phyloP scores from a whole-genome alignment of 768 basidiomycete genomes.

The Mycena kentingensis region DNA sequence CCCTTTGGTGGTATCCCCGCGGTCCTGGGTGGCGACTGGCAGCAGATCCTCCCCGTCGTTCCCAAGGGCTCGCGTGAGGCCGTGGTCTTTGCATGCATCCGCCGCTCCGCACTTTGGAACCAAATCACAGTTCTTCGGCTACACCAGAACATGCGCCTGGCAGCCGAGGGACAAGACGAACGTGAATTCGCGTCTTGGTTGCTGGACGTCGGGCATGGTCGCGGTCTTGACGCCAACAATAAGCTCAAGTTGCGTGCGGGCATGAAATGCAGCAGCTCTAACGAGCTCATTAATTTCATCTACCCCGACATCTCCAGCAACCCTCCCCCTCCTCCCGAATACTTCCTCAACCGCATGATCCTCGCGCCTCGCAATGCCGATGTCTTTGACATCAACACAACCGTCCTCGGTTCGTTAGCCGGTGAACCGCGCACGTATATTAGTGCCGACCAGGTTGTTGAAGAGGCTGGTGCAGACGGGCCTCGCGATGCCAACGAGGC shows the following conservation, averaged over 20 bases:
- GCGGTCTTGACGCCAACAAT: background rate
- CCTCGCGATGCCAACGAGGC: slow-evolving; percentile 10
- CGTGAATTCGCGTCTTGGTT: slow-evolving; percentile 6
- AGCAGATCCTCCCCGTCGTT: slow-evolving; percentile 6
- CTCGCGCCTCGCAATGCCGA: slow-evolving; percentile 27
- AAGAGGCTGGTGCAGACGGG: slow-evolving; percentile 9
- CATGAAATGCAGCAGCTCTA: background rate
- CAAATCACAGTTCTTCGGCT: background rate
- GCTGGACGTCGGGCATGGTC: slow-evolving; percentile 5
- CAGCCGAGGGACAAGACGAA: background rate
- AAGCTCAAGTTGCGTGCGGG: background rate
- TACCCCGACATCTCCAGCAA: background rate
- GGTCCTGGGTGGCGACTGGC: background rate
- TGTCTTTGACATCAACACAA: background rate
- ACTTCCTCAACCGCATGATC: slow-evolving; percentile 31
- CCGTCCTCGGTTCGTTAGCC: slow-evolving; percentile 2
- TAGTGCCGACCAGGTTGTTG: slow-evolving; percentile 6
- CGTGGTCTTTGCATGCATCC: background rate
- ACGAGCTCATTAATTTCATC: background rate
- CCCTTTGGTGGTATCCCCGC: background rate
- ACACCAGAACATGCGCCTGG: slow-evolving; percentile 4
- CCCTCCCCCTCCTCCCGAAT: slow-evolving; percentile 9
- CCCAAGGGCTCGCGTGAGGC: slow-evolving; percentile 3
- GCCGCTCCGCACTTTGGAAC: slow-evolving; percentile 2
- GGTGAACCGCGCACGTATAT: background rate